These are phyloP conservation scores for Colletotrichum tropicale DNA, from an alignment of 2,329 filamentous ascomycete species.

Conservation along the genomic window DNA sequence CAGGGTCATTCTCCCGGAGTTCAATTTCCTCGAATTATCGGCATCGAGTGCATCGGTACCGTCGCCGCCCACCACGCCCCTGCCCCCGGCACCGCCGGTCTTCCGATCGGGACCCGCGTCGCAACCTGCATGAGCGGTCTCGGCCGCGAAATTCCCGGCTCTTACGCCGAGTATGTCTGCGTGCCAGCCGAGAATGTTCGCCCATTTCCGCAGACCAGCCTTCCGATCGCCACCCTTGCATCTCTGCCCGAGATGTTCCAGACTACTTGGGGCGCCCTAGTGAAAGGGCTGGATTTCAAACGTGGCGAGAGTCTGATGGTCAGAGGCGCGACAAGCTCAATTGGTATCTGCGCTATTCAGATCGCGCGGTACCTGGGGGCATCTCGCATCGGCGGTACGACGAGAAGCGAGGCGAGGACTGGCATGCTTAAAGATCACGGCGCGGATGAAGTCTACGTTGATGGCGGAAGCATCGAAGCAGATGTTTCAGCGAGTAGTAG, in stretches of 20 bases:
- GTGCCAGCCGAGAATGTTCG: neutral
- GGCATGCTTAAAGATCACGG: neutral
- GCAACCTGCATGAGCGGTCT: neutral
- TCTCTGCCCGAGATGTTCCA: neutral
- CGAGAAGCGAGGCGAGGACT: neutral
- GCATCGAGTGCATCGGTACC: neutral
- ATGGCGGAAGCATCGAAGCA: neutral
- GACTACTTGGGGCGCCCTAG: neutral
- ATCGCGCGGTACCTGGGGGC: neutral
- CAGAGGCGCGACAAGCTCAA: neutral
- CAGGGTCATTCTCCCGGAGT: neutral
- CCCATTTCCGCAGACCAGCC: neutral
- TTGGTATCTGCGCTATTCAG: neutral
- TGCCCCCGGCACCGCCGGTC: neutral
- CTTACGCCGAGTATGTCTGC: neutral
- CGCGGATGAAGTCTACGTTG: neutral
- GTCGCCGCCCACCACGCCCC: neutral
- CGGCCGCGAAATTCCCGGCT: neutral
- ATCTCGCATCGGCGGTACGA: neutral
- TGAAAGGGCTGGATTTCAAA: neutral
- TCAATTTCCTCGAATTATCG: neutral
- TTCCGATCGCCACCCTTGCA: neutral
- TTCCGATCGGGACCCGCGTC: neutral
- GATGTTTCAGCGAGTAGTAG: neutral
- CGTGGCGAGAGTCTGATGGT: neutral